Percentiles rank a stretch among this genome's conserved stretches.
phyloP scores from a whole-genome alignment of 2,329 filamentous ascomycete species.

The Magnaporthiopsis rhizophila region DNA sequence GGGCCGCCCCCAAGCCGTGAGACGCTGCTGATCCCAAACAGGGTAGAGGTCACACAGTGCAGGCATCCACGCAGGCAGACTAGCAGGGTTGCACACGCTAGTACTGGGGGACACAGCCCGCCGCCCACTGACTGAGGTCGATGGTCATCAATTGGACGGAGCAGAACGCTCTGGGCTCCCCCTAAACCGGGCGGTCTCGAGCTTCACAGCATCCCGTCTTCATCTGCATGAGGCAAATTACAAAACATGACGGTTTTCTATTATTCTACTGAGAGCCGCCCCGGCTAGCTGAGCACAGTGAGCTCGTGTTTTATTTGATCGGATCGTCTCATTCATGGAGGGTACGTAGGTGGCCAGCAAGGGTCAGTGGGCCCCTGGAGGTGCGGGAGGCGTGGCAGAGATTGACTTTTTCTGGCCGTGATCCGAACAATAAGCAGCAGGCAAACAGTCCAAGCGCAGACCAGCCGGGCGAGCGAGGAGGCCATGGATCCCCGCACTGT shows the following conservation, averaged over 20 bases:
- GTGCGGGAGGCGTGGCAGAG: background rate
- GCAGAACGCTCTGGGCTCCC: background rate
- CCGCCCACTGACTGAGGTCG: no score
- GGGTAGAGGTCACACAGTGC: background rate
- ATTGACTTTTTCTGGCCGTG: background rate
- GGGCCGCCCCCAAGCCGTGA: background rate
- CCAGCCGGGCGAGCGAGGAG: background rate
- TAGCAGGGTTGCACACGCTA: background rate
- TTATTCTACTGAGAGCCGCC: no score
- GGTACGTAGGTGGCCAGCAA: background rate
- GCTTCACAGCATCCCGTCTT: background rate
- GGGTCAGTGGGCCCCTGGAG: background rate
- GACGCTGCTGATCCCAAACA: background rate
- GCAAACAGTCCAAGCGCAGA: background rate
- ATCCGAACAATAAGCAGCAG: background rate
- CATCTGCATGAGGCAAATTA: background rate
- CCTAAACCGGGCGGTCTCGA: background rate
- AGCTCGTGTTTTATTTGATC: background rate
- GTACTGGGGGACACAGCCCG: background rate
- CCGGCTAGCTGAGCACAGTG: background rate
- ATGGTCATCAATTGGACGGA: background rate
- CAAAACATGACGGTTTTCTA: background rate
- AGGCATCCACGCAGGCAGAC: no score
- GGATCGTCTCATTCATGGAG: background rate
- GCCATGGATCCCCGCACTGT: background rate